Base-by-base conservation (phyloP, 140 eudicot species). In the Cichorium intybus region DNA sequence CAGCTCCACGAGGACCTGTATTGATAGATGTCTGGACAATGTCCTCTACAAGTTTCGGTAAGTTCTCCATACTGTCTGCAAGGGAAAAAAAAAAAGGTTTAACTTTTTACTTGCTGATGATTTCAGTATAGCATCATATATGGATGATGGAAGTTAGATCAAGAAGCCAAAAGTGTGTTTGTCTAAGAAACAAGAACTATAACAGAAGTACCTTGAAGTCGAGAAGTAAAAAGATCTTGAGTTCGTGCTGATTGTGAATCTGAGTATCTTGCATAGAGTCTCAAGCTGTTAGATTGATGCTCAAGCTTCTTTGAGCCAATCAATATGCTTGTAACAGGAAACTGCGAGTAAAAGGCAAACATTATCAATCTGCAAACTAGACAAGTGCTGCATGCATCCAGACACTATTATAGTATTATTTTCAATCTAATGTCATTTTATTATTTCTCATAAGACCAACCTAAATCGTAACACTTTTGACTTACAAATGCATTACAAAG, bases 1-100 rank as follows among this genome's bases (percentile, higher is more conserved):
- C 60, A 20, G 98, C 87, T 24, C 98, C 98, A 75, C 98, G 96
- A 33, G 98, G 98, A 72, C 98, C 98, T 0, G 98, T 92, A 56
- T 74, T 85, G 18, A 92, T 72, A 29, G 98, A 92, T 27, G 95
- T 92, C 75, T 83, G 96, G 61, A 92, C 73, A 28, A 88, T 84
- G 74, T 91, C 97, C 77, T 91, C 96, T 62, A 91, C 85, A 65
- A 91, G 97, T 61, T 82, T 87, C 15, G 98, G 98, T 68, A 92
- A 77, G 48, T 92, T 85, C 75, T 83, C 81, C 24, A 85, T 33
- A 46, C 87, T 74, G 46, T 88, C 98, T 92, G 86, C 76, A 71
- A 51, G 45, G 28, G 18, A 7, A 62, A 54, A 7, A n/a, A 7
- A 62, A 54, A 43, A 1, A 43, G 4, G 49, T 3, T 15, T 14